Evolutionary conservation across 2,329 filamentous ascomycete species (phyloP).

Genomic region (Colletotrichum brevisporum): DNA sequence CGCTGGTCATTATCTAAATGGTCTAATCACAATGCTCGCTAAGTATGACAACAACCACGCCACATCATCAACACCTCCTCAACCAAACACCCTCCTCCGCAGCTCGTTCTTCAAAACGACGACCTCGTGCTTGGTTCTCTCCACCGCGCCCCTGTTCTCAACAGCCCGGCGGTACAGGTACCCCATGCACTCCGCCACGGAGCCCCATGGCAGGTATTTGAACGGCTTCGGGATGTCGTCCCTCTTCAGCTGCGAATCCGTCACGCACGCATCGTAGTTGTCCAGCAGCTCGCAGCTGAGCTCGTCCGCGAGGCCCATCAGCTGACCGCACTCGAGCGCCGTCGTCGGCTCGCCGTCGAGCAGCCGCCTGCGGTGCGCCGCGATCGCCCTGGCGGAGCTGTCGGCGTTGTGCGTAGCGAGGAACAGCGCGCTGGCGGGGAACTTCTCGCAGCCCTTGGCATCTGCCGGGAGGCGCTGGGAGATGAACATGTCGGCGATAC

Average conservation of each 20-base stretch:
- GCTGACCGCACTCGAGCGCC: constrained; percentile 54
- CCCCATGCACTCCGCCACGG: constrained; percentile 43
- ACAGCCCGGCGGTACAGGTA: constrained; percentile 43
- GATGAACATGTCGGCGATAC: constrained; percentile 77
- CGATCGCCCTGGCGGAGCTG: constrained; percentile 70
- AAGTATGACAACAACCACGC: too few relatives aligned
- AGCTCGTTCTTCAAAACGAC: constrained; percentile 48
- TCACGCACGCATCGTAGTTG: constrained; percentile 31
- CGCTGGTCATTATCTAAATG: constrained; percentile 29
- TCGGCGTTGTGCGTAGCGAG: constrained; percentile 84
- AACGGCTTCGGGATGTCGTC: constrained; percentile 39
- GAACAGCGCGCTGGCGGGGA: constrained; percentile 71
- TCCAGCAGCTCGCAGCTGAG: constrained; percentile 76
- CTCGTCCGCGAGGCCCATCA: constrained; percentile 87
- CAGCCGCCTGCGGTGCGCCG: constrained; percentile 67
- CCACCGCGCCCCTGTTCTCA: constrained; percentile 41
- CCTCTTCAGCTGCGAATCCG: constrained; percentile 30
- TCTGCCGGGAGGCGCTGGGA: constrained; percentile 64
- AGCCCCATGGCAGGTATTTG: constrained; percentile 44
- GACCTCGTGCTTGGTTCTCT: constrained; percentile 46
- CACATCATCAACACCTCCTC: not conserved
- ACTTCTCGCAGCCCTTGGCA: constrained; percentile 60
- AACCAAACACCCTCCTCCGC: constrained; percentile 45
- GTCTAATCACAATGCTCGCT: constrained; percentile 19
- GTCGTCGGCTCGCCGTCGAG: constrained; percentile 59